Conservation (phyloP, 768 basidiomycete genomes). For the Cytidiella melzeri region DNA sequence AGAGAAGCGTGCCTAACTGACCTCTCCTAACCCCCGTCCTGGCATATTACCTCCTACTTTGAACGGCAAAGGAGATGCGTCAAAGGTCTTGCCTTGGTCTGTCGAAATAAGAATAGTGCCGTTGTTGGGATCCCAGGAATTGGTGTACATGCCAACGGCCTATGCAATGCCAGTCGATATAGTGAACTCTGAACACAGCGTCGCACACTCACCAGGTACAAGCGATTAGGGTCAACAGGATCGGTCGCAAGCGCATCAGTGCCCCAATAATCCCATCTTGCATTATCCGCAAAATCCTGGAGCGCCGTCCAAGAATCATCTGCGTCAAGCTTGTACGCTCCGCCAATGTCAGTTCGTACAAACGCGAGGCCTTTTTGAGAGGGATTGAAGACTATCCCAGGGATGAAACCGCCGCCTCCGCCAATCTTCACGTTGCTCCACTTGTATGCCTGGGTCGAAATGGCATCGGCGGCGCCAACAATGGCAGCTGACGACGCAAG, state of each 20-base stretch:
- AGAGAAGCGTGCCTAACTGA: conserved; percentile 14
- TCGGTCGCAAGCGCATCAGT: conserved; percentile 51
- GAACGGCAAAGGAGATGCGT: conserved; percentile 47
- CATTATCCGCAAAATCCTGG: conserved; percentile 44
- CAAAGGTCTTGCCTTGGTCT: conserved; percentile 53
- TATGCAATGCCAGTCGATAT: conserved; percentile 12
- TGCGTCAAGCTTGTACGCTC: conserved; percentile 55
- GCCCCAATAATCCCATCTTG: conserved; percentile 45
- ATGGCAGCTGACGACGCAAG: conserved; percentile 28
- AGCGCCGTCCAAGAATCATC: conserved; percentile 60
- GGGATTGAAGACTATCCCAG: conserved; percentile 58
- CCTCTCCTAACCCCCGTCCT: conserved; percentile 61
- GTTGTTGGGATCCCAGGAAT: conserved; percentile 56
- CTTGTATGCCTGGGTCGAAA: conserved; percentile 44
- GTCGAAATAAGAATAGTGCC: conserved; percentile 57
- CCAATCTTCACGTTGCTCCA: conserved; percentile 61
- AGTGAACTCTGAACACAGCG: neutral
- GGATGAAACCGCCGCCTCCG: conserved; percentile 45
- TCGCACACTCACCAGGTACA: conserved; percentile 39
- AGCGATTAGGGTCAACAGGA: conserved; percentile 46
- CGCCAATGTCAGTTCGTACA: conserved; percentile 65
- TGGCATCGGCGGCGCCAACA: conserved; percentile 30
- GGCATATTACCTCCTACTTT: conserved; percentile 70
- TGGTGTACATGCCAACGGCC: conserved; percentile 59
- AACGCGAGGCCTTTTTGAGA: conserved; percentile 56